These are phyloP conservation scores for Sphaerostilbella broomeana DNA, from an alignment of 2,329 filamentous ascomycete species.

Conservation along the genomic window DNA sequence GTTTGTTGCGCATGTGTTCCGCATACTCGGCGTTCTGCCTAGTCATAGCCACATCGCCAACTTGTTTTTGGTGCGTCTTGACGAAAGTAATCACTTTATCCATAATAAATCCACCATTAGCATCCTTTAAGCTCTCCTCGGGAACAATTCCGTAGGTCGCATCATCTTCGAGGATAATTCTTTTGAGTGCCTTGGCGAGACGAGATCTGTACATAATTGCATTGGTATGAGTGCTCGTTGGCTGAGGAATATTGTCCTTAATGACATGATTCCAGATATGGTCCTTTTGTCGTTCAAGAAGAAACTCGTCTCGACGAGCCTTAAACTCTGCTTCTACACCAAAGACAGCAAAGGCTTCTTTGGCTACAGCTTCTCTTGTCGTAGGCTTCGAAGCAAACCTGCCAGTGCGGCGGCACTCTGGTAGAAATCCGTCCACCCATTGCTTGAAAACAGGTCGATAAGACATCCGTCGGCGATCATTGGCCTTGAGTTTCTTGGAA, in stretches of 20 bases:
- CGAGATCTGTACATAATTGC: conserved; percentile 27
- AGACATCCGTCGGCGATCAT: conserved; percentile 50
- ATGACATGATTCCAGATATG: conserved; percentile 42
- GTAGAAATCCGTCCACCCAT: conserved; percentile 61
- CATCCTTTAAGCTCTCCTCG: conserved; percentile 23
- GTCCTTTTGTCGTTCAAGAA: conserved; percentile 32
- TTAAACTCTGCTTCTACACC: conserved; percentile 38
- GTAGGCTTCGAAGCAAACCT: conserved; percentile 25
- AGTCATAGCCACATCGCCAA: conserved; percentile 30
- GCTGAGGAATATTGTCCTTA: conserved; percentile 29
- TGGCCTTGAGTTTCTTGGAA: conserved; percentile 37
- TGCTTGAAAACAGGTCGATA: conserved; percentile 50
- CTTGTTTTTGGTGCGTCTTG: conserved; percentile 27
- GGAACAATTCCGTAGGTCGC: conserved; percentile 30
- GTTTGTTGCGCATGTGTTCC: conserved; percentile 3
- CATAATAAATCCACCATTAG: conserved; percentile 38
- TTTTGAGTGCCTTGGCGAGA: conserved; percentile 39
- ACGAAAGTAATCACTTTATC: conserved; percentile 39
- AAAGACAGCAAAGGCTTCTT: conserved; percentile 49
- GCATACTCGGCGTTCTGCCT: conserved; percentile 18
- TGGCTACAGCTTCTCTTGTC: conserved; percentile 40
- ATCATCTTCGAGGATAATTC: conserved; percentile 42
- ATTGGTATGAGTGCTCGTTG: conserved; percentile 19
- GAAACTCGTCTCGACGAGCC: conserved; percentile 34
- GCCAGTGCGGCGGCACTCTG: conserved; percentile 37